Percentiles rank a stretch among this genome's conserved stretches.
phyloP scores from a whole-genome alignment of 208 protist species.

The Novymonas esmeraldas region DNA sequence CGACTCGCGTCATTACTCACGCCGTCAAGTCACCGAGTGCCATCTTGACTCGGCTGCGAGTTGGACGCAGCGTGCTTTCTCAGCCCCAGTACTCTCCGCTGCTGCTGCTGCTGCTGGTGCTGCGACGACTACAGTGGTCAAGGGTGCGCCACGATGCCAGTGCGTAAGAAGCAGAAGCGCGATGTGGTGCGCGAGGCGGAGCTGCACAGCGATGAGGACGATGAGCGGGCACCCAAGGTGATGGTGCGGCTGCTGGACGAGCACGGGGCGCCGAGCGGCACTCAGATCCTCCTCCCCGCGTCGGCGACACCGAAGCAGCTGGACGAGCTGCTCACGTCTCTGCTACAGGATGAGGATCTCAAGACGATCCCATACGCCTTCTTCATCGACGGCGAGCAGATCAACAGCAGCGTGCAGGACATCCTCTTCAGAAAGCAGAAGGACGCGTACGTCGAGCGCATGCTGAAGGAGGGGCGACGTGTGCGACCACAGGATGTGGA shows the following conservation, averaged over 20 bases:
- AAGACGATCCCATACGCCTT: constrained; percentile 95
- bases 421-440: constrained; percentile 81
- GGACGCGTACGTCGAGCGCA: constrained; percentile 72
- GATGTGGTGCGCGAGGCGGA: constrained; percentile 62
- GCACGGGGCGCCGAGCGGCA: constrained; percentile 81
- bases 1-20: too few species aligned
- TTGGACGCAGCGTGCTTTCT: background rate
- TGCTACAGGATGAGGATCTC: constrained; percentile 71
- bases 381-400: constrained; percentile 95
- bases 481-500: constrained; percentile 83
- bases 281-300: constrained; percentile 93
- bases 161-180: constrained; percentile 84
- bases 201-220: constrained; percentile 33
- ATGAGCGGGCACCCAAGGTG: constrained; percentile 50
- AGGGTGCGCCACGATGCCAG: constrained; percentile 56
- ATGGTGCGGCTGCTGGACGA: constrained; percentile 91
- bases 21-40: too few species aligned
- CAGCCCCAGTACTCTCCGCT: background rate
- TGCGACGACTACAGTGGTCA: background rate
- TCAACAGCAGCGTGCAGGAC: constrained; percentile 87
- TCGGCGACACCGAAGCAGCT: constrained; percentile 88
- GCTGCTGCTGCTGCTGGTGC: too few species aligned
- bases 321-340: constrained; percentile 81
- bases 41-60: too few species aligned
- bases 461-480: constrained; percentile 84